A percentile compares a stretch with the other conserved stretches of the same genome.
Evolutionary conservation across 495 filamentous ascomycete genomes (phyloP).

Genomic region (Parathielavia appendiculata): DNA sequence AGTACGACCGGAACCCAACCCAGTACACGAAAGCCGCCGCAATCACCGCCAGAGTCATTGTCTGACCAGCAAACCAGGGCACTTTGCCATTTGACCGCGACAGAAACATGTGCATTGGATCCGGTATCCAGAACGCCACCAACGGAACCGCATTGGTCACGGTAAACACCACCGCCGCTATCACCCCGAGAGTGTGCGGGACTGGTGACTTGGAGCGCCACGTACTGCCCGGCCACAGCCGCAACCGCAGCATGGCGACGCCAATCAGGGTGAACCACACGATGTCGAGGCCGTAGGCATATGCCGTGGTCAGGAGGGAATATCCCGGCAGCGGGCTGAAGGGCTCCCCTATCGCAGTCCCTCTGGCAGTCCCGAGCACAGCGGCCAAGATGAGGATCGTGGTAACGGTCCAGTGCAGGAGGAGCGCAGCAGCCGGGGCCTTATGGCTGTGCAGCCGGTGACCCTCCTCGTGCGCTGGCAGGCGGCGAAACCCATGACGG

Average conservation of each 20-base stretch:
- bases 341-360: not conserved
- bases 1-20: constrained; percentile 17
- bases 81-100: constrained; percentile 9
- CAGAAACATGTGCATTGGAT: constrained; percentile 12
- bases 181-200: constrained; percentile 16
- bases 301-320: constrained; percentile 14
- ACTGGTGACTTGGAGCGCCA: constrained; percentile 21
- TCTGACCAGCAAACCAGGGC: constrained; percentile 19
- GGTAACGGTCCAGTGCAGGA: constrained; percentile 22
- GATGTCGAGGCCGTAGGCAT: constrained; percentile 20
- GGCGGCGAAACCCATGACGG: constrained; percentile 19
- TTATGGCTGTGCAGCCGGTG: constrained; percentile 14
- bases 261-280: constrained; percentile 23
- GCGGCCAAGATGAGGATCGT: constrained; percentile 18
- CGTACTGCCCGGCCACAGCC: constrained; percentile 19
- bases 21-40: constrained; percentile 14
- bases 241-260: constrained; percentile 18
- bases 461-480: constrained; percentile 9
- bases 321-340: constrained; percentile 13
- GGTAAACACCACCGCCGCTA: constrained; percentile 17
- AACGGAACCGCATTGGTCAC: constrained; percentile 17
- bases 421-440: constrained; percentile 20
- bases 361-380: constrained; percentile 7
- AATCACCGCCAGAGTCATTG: constrained; percentile 10
- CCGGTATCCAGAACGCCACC: constrained; percentile 21